These are phyloP conservation scores for Geotrichum bryndzae DNA, from an alignment of 1,139 yeast species.

Conservation along the genomic window DNA sequence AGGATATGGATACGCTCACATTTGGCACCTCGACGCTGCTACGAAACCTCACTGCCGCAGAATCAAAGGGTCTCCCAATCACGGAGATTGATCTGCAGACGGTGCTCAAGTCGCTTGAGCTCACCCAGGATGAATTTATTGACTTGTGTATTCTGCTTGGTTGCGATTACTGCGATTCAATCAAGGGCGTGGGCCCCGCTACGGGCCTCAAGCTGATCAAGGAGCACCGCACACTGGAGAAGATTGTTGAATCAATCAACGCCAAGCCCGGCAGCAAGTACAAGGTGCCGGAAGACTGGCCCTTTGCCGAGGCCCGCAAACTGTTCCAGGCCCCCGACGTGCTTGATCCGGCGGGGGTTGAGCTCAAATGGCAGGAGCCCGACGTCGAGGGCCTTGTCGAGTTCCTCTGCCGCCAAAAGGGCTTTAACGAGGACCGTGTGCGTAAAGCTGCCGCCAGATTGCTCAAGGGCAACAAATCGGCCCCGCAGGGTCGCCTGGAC, in stretches of 20 bases:
- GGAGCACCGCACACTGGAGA: conserved; percentile 77
- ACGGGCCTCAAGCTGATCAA: conserved; percentile 84
- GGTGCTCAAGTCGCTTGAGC: conserved; percentile 69
- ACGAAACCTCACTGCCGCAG: conserved; percentile 88
- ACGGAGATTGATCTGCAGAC: conserved; percentile 69
- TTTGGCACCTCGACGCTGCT: conserved; percentile 78
- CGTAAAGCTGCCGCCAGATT: conserved; percentile 80
- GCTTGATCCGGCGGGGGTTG: conserved; percentile 50
- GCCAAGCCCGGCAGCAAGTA: conserved; percentile 62
- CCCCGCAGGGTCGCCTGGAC: conserved; percentile 87
- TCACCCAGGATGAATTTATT: conserved; percentile 68
- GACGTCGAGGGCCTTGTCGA: conserved; percentile 69
- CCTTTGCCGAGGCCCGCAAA: conserved; percentile 79
- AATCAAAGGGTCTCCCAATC: conserved; percentile 87
- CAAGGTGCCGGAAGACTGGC: conserved; percentile 93
- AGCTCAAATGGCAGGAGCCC: conserved; percentile 62
- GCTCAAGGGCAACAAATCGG: conserved; percentile 73
- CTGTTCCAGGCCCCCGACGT: conserved; percentile 81
- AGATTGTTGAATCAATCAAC: conserved; percentile 59
- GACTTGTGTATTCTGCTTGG: conserved; percentile 91
- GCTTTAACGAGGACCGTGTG: conserved; percentile 89
- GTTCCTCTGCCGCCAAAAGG: conserved; percentile 68
- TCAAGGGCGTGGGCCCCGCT: conserved; percentile 91
- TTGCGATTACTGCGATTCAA: conserved; percentile 95
- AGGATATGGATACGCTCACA: conserved; percentile 97